Evolutionary conservation across 192 early-diverging fungal species (phyloP), one percentile per base, ranked within the genome.

Genomic region (Mortierella hygrophila): DNA sequence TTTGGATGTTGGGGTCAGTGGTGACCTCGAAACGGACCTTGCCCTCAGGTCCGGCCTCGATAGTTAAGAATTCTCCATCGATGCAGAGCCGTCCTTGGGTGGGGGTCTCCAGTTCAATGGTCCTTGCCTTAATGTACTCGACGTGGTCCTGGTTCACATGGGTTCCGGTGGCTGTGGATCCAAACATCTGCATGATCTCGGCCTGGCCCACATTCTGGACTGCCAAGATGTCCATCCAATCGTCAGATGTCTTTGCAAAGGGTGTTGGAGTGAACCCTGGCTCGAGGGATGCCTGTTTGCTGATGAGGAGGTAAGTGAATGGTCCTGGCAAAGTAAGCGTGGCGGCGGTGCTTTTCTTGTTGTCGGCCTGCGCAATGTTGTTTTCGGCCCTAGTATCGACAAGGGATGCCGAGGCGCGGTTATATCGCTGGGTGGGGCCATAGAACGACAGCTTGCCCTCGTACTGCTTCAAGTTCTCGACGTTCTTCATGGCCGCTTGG

Each of bases 231-330:
- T 92, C 91, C 74, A 92, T 85, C 76, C 88, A 89, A 2, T 88
- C 78, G 11, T 85, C 80, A 2, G 82, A 74, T 13, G 88, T 81
- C 0, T 82, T 85, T 46, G 91, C 91, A 46, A 90, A 85, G 1
- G 91, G 91, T 3, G 88, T 80, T 20, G 90, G 88, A 0, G 75
- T 87, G 52, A 92, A 92, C 21, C 91, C 91, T 11, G 88, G 90
- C 71, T 92, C 91, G 37, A 92, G 52, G 0, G 80, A 87, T 20
- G 87, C 79, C 63, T 90, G 90, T 68, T 92, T 92, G 16, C 82
- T 83, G 18, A 78, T 80, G 68, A 92, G 35, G 26, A 92, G 81
- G 57, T 92, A 92, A 0, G 91, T 90, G 84, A 90, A 92, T 9
- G 80, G 79, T 6, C 81, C 85, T 23, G 73, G 63, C 35, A 81